Base-by-base conservation (phyloP, 331 rosid species). In the Malus hybrid region DNA sequence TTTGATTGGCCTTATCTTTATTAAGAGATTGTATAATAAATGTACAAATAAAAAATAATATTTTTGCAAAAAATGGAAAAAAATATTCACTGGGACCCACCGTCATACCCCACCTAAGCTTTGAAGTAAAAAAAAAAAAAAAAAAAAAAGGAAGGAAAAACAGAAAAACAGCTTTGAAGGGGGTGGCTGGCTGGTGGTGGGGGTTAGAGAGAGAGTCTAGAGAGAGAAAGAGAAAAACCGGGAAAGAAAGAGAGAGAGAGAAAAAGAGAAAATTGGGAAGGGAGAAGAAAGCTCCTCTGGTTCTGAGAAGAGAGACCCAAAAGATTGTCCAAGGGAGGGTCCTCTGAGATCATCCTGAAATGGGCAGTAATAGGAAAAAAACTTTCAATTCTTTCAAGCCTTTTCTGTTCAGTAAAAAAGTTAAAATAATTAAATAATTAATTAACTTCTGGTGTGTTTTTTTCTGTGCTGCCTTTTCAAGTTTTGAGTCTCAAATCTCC, bases 301-400 rank as follows among this genome's bases (percentile, higher is more conserved):
- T 83, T 70, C 73, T 48, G 85, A 70, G 69, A 54, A 54, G 59
- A 84, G 85, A 83, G 77, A 75, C 85, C 89, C 83, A 82, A 81
- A 83, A 73, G 96, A 88, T 90, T 96, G 90, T 92, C 90, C 86
- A 85, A 88, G 93, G 88, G 96, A 88, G 70, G 79, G 55, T 80
- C 88, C 93, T 86, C 97, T 89, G 85, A 90, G 97, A 94, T 94
- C 97, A 84, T 90, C 93, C 89, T 78, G 84, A 73, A 86, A 81
- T 84, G 81, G 93, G 94, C 97, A 91, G 94, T 88, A 85, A 85
- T 67, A 48, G 81, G 31, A 39, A 71, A 72, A 62, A 60, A 70
- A 8, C 8, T 13, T 62, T 28, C 34, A 62, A 62, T 11, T 62
- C 67, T 28, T 28, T 29, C 19, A 62, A 62, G 67, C 18, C 7